These are phyloP conservation scores for Rhinocladiella mackenziei DNA, from an alignment of 2,329 filamentous ascomycete genomes.

Conservation along the genomic window DNA sequence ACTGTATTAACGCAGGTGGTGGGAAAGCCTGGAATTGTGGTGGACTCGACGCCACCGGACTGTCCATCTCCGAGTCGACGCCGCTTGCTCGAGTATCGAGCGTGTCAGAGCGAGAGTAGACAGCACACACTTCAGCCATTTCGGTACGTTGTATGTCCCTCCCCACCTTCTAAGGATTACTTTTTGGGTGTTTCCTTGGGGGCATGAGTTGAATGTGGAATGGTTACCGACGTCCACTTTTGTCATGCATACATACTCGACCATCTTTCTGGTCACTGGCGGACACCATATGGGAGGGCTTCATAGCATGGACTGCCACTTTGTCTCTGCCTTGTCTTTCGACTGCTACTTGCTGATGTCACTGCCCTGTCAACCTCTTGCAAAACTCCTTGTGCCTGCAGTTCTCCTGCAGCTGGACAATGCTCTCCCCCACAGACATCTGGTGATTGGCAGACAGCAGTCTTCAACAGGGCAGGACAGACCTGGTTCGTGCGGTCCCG, in stretches of 20 bases:
- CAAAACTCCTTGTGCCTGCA: conserved; percentile 18
- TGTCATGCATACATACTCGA: conserved; percentile 12
- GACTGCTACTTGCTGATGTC: conserved; percentile 13
- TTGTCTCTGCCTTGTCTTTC: conserved; percentile 14
- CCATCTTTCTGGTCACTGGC: conserved; percentile 13
- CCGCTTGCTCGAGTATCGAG: conserved; percentile 6
- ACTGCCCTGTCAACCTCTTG: conserved; percentile 16
- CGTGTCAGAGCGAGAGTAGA: not conserved
- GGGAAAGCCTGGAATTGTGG: conserved; percentile 11
- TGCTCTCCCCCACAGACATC: conserved; percentile 13
- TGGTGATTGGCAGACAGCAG: conserved; percentile 15
- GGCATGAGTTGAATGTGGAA: conserved; percentile 7
- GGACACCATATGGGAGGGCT: conserved; percentile 11
- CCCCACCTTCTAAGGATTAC: conserved; percentile 5
- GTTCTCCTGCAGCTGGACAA: conserved; percentile 21
- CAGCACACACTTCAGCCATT: conserved; percentile 1
- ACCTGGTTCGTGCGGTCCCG: conserved; percentile 8
- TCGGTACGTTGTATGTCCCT: conserved; percentile 1
- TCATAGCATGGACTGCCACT: conserved; percentile 18
- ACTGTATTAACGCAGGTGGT: conserved; percentile 10
- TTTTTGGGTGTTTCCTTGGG: not conserved
- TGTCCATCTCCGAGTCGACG: conserved; percentile 3
- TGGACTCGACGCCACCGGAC: conserved; percentile 12
- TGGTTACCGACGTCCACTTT: conserved; percentile 10
- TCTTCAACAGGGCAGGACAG: conserved; percentile 3